A percentile compares a stretch with the other conserved stretches of the same genome.
Evolutionary conservation across 176 grass and related monocot genomes (phyloP).

Genomic region (Carex parvula): DNA sequence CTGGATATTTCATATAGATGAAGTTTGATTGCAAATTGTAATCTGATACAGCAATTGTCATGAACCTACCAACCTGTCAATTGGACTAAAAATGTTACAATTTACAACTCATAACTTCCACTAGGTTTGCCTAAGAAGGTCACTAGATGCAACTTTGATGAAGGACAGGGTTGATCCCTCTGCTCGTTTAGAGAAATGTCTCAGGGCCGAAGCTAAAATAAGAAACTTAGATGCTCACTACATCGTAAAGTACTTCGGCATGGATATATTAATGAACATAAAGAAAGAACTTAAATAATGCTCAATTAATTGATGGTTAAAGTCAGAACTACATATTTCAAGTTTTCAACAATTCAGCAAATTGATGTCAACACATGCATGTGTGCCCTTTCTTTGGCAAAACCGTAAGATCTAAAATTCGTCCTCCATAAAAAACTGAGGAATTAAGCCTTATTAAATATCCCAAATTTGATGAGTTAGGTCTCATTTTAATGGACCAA

Average conservation of each 20-base stretch:
- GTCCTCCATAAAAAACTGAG: no score
- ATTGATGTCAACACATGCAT: not conserved
- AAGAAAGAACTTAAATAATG: no score
- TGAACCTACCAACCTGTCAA: not conserved
- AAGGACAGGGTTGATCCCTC: not conserved
- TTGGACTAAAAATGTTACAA: not conserved
- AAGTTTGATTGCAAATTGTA: not conserved
- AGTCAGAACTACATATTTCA: not conserved
- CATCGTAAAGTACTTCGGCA: not conserved
- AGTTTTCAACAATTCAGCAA: not conserved
- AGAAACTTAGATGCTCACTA: not conserved
- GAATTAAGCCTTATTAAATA: no score
- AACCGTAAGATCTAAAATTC: no score
- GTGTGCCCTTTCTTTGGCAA: not conserved
- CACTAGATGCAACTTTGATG: not conserved
- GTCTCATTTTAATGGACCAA: no score
- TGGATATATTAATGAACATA: not conserved
- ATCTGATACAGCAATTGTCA: not conserved
- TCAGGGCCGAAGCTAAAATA: not conserved
- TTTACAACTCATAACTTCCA: not conserved
- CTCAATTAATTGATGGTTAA: not conserved
- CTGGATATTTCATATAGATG: not conserved
- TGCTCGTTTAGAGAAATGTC: not conserved
- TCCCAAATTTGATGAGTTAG: no score
- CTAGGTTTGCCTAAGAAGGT: not conserved